Evolutionary conservation across 2,329 filamentous ascomycete genomes (phyloP).

Genomic region (Penicillium sp.): DNA sequence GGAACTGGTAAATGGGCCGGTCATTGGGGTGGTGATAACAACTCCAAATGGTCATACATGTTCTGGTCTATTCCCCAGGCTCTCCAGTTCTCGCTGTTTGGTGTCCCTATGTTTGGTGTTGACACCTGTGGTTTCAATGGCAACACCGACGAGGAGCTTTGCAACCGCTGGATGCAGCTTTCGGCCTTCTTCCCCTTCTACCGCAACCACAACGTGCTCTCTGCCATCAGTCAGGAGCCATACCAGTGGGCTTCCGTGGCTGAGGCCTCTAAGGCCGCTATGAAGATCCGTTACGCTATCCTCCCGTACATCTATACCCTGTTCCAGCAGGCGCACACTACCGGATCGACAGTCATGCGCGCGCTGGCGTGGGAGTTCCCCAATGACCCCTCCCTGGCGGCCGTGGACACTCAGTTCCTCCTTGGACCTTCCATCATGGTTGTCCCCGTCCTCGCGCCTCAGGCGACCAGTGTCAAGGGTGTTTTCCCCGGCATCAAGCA

Average conservation of each 20-base stretch:
- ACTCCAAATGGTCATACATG: slow-evolving; percentile 74
- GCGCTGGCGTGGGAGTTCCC: slow-evolving; percentile 78
- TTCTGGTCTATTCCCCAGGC: slow-evolving; percentile 79
- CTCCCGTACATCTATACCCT: slow-evolving; percentile 79
- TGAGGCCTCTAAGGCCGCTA: slow-evolving; percentile 68
- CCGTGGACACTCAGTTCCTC: slow-evolving; percentile 74
- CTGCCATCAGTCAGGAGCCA: slow-evolving; percentile 70
- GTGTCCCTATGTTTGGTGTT: slow-evolving; percentile 77
- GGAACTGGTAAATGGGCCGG: slow-evolving; percentile 77
- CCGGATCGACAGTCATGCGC: slow-evolving; percentile 73
- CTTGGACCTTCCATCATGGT: slow-evolving; percentile 71
- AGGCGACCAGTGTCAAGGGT: slow-evolving; percentile 67
- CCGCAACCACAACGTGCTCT: slow-evolving; percentile 73
- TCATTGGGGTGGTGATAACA: slow-evolving; percentile 83
- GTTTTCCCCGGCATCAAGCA: slow-evolving; percentile 71
- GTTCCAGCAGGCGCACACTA: slow-evolving; percentile 69
- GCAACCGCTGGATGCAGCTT: slow-evolving; percentile 75
- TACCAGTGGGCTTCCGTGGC: slow-evolving; percentile 72
- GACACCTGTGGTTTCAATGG: slow-evolving; percentile 74
- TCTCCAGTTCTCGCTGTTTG: slow-evolving; percentile 74
- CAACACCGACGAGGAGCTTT: slow-evolving; percentile 72
- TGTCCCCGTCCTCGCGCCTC: slow-evolving; percentile 67
- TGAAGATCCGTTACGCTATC: slow-evolving; percentile 72
- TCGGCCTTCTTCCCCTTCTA: slow-evolving; percentile 80
- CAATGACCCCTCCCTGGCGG: slow-evolving; percentile 69